Conservation (phyloP, 1,284 basidiomycete genomes). For the Garcileccinum viscosum region DNA sequence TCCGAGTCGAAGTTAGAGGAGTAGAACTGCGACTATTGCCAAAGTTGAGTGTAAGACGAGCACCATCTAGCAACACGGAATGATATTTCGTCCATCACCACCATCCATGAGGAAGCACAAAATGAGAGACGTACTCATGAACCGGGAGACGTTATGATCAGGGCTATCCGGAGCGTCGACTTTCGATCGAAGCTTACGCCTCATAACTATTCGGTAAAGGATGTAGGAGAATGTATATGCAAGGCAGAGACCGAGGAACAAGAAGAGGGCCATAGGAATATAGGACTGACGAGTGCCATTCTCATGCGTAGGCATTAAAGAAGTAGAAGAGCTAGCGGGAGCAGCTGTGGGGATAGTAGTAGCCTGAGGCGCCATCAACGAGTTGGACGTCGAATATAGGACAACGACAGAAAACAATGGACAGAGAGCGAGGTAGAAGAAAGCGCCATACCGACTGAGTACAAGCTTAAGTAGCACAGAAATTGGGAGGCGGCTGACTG, state of each 20-base stretch:
- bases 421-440: conserved; percentile 19
- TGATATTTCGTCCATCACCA: not conserved
- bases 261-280: conserved; percentile 26
- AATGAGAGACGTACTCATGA: conserved; percentile 35
- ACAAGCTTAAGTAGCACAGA: conserved; percentile 18
- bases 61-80: conserved; percentile 24
- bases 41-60: conserved; percentile 34
- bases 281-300: conserved; percentile 5
- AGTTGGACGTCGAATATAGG: conserved; percentile 4
- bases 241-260: conserved; percentile 35
- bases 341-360: not conserved
- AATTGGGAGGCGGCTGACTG: conserved; percentile 34
- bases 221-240: conserved; percentile 35
- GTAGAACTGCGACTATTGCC: conserved; percentile 10
- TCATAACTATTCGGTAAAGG: conserved; percentile 34
- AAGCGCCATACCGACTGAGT: conserved; percentile 11
- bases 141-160: conserved; percentile 33
- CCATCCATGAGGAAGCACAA: not conserved
- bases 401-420: conserved; percentile 15
- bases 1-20: not conserved
- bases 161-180: conserved; percentile 24
- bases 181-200: conserved; percentile 18
- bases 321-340: not conserved
- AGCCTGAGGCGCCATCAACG: conserved; percentile 35
- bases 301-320: conserved; percentile 4